A percentile compares a stretch with the other conserved stretches of the same genome.
phyloP scores from a whole-genome alignment of 495 filamentous ascomycete species.

The Bacidia gigantensis region DNA sequence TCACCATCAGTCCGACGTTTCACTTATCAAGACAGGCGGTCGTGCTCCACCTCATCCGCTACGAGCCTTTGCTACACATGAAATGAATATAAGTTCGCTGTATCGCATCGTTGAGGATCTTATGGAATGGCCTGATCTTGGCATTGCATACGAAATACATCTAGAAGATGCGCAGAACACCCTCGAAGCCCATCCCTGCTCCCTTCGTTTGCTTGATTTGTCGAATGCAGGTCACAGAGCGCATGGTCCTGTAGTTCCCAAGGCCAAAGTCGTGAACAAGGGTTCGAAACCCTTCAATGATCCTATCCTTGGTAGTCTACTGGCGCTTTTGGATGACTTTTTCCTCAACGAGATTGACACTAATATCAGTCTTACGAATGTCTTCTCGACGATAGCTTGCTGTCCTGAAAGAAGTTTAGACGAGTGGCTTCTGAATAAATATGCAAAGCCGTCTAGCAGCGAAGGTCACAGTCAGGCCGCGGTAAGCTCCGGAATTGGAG shows the following conservation, averaged over 20 bases:
- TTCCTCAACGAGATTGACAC: slow-evolving; percentile 81
- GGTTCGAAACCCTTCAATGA: slow-evolving; percentile 28
- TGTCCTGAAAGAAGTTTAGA: slow-evolving; percentile 75
- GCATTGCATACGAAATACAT: slow-evolving; percentile 70
- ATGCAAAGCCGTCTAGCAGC: neutral
- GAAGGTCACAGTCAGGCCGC: slow-evolving; percentile 35
- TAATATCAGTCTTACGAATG: slow-evolving; percentile 74
- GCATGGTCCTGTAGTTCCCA: too few species aligned
- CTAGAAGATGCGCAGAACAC: slow-evolving; percentile 62
- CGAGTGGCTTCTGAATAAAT: slow-evolving; percentile 71
- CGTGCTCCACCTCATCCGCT: slow-evolving; percentile 39
- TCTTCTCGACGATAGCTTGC: slow-evolving; percentile 65
- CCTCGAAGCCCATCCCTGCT: slow-evolving; percentile 73
- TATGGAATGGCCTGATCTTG: slow-evolving; percentile 52
- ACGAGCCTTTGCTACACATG: slow-evolving; percentile 65
- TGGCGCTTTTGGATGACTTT: slow-evolving; percentile 61
- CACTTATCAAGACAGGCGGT: slow-evolving; percentile 50
- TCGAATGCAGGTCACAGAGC: slow-evolving; percentile 1
- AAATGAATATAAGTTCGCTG: slow-evolving; percentile 63
- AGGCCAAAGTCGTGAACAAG: neutral
- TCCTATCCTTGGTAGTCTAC: slow-evolving; percentile 55
- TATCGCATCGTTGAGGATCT: slow-evolving; percentile 60
- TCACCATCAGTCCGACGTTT: slow-evolving; percentile 74
- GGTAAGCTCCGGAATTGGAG: too few species aligned
- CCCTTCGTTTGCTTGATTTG: slow-evolving; percentile 38